Evolutionary conservation across 441 rosid genomes (phyloP).

Genomic region (Syzygium malaccense): DNA sequence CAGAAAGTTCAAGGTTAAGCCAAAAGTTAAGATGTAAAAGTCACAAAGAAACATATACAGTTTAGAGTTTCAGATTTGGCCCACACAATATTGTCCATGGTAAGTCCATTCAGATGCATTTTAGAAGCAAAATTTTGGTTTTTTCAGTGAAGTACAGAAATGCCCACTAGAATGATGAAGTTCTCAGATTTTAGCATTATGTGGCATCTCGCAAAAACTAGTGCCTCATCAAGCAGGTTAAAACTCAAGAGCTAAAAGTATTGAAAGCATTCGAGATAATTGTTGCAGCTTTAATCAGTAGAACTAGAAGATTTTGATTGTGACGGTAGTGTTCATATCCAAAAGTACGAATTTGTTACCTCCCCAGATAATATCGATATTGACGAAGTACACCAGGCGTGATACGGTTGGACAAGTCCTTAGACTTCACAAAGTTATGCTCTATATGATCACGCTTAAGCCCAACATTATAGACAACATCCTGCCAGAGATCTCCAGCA

Average conservation of each 20-base stretch:
- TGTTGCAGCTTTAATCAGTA: not conserved
- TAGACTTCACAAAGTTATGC: constrained; percentile 35
- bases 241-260: not conserved
- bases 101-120: not conserved
- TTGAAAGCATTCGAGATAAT: not conserved
- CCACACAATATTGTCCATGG: not conserved
- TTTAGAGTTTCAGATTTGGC: not conserved
- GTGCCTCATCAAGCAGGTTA: not conserved
- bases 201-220: not conserved
- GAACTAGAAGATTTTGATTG: not conserved
- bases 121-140: not conserved
- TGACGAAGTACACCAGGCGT: constrained; percentile 66
- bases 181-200: not conserved
- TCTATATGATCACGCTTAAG: constrained; percentile 51
- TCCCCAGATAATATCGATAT: constrained; percentile 86
- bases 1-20: not conserved
- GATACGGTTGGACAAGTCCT: constrained; percentile 57
- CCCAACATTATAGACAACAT: constrained; percentile 54
- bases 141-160: not conserved
- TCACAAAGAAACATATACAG: not conserved
- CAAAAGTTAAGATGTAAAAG: not conserved
- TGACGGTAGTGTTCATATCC: not conserved
- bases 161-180: not conserved
- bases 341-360: constrained; percentile 28
- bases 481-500: constrained; percentile 78